Evolutionary conservation across 2,329 filamentous ascomycete species (phyloP), one percentile per base, ranked within the genome.

Genomic region (Colletotrichum liriopes): DNA sequence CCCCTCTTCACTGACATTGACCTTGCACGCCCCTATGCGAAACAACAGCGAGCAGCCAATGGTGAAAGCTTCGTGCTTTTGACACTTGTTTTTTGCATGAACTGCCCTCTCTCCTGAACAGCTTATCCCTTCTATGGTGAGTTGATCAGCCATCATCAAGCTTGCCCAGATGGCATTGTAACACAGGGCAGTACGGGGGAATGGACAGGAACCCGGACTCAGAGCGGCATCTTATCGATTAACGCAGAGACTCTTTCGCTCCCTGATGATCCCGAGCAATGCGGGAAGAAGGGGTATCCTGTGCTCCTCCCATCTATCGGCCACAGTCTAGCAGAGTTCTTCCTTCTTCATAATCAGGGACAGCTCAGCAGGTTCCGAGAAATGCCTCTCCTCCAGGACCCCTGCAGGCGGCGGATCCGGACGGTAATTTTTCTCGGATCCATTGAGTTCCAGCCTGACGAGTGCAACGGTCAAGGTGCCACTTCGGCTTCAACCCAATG

Each of bases 181-280:
- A 65, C 59, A 23, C 54, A 59, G 45, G 51, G 60, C 49, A 32
- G 65, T 54, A 23, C 54, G 54, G 45, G 51, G 45, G 37, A 32
- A 32, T 47, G 56, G n/a, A 29, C 23, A 43, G 20, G 23, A 59
- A 51, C 23, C 43, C 20, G 26, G 45, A 41, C 49, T 64, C 60
- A 18, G 60, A n/a, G 55, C 70, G 72, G 70, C 65, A 70, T 55
- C 70, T 73, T 70, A 65, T 70, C 70, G 65, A 73, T 73, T 68
- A 65, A 60, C 67, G 61, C 67, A 62, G 56, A 71, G 71, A 67
- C 61, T 58, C 47, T 32, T 41, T 55, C 56, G 37, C 56, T 62
- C 55, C 67, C 55, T 62, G 41, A 41, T 62, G 71, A 67, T 71
- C 61, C 61, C 49, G 49, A 67, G 43, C 47, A 69, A 70, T 68